Conservation (phyloP, 2,329 filamentous ascomycete genomes). For the Cladophialophora exuberans region DNA sequence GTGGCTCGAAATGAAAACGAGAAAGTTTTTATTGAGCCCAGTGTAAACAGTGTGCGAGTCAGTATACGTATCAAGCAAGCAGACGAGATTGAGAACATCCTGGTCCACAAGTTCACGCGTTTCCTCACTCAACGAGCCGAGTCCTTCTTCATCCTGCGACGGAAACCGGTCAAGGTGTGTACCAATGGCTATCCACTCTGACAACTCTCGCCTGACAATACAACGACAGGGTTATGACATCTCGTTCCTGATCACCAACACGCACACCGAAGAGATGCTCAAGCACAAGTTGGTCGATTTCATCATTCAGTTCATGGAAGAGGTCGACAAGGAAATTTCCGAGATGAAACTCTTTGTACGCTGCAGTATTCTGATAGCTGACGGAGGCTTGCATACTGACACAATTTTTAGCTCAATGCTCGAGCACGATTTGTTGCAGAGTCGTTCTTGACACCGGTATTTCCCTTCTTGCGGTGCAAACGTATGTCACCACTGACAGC, state of each 20-base stretch:
- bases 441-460: slow-evolving; percentile 92
- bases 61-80: slow-evolving; percentile 99
- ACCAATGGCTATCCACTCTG: neutral
- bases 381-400: slow-evolving; percentile 38
- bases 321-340: slow-evolving; percentile 99
- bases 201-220: neutral
- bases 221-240: slow-evolving; percentile 87
- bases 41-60: slow-evolving; percentile 93
- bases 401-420: slow-evolving; percentile 74
- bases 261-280: slow-evolving; percentile 97
- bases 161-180: slow-evolving; percentile 89
- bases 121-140: slow-evolving; percentile 96
- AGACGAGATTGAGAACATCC: slow-evolving; percentile 96
- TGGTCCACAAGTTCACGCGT: slow-evolving; percentile 97
- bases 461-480: slow-evolving; percentile 34
- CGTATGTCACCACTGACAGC: slow-evolving; percentile 6
- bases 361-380: slow-evolving; percentile 6
- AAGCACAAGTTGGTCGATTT: slow-evolving; percentile 99
- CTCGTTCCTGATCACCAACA: slow-evolving; percentile 97
- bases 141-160: slow-evolving; percentile 92
- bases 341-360: slow-evolving; percentile 98
- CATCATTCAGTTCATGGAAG: slow-evolving; percentile 99
- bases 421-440: slow-evolving; percentile 97
- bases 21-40: slow-evolving; percentile 92
- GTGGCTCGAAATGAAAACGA: slow-evolving; percentile 97